Evolutionary conservation across 2,329 filamentous ascomycete species (phyloP).

Genomic region (Nemania sp.): DNA sequence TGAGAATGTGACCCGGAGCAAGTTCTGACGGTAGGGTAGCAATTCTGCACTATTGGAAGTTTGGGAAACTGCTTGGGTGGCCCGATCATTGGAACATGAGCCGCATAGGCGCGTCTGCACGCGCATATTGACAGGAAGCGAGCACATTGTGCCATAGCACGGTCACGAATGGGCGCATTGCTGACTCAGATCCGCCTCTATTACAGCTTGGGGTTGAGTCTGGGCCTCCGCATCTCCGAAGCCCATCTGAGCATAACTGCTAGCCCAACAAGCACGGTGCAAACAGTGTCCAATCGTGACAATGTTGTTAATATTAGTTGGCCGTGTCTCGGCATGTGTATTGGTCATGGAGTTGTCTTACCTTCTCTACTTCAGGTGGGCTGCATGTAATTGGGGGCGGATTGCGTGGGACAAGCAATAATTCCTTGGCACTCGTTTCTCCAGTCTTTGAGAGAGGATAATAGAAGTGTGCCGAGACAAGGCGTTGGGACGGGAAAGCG

Average conservation of each 20-base stretch:
- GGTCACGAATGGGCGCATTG: no score
- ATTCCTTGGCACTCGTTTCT: neutral
- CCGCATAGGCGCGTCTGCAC: slow-evolving; percentile 10
- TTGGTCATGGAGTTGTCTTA: slow-evolving; percentile 2
- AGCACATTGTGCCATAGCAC: no score
- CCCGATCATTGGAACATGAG: slow-evolving; percentile 6
- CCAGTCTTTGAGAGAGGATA: neutral
- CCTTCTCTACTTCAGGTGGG: neutral
- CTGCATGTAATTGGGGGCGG: no score
- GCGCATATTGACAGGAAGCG: slow-evolving; percentile 1
- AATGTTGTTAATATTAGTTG: neutral
- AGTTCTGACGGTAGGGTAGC: slow-evolving; percentile 8
- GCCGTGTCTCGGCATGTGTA: slow-evolving; percentile 1
- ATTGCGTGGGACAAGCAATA: slow-evolving; percentile 6
- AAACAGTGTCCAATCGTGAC: neutral
- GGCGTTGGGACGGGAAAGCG: neutral
- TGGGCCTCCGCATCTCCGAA: slow-evolving; percentile 6
- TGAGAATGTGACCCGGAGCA: no score
- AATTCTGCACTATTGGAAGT: slow-evolving; percentile 8
- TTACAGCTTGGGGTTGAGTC: no score
- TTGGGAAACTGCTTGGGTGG: no score
- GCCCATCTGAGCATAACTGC: slow-evolving; percentile 17
- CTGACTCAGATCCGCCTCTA: slow-evolving; percentile 13
- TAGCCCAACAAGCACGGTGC: neutral
- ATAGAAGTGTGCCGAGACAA: neutral